Conservation (phyloP, 2,329 filamentous ascomycete genomes). For the Emericellopsis cladophorae region DNA sequence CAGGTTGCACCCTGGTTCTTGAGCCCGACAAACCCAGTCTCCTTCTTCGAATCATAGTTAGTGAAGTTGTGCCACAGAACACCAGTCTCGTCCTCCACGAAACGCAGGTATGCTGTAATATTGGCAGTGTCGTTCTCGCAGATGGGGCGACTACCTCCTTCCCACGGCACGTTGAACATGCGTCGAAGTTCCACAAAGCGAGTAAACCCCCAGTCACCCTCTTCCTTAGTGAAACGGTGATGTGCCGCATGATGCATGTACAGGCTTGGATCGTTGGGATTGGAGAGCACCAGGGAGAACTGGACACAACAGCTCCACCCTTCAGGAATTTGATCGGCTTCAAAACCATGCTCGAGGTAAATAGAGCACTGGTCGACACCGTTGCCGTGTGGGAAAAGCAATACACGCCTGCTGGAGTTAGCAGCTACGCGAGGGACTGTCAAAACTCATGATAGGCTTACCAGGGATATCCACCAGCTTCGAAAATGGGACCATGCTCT, state of each 20-base stretch:
- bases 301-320: conserved; percentile 97
- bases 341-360: conserved; percentile 91
- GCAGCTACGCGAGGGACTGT: neutral
- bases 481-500: conserved; percentile 78
- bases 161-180: conserved; percentile 71
- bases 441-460: conserved; percentile 18
- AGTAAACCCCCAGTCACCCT: conserved; percentile 99
- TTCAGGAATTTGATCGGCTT: conserved; percentile 61
- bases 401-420: conserved; percentile 56
- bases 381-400: conserved; percentile 93
- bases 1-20: conserved; percentile 94
- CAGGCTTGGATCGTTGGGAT: conserved; percentile 80
- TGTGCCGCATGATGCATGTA: conserved; percentile 74
- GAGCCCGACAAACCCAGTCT: conserved; percentile 91
- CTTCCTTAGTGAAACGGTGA: conserved; percentile 90
- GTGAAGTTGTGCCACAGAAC: conserved; percentile 85
- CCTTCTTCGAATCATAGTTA: conserved; percentile 98
- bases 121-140: conserved; percentile 67
- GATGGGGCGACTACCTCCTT: conserved; percentile 54
- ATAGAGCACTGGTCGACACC: conserved; percentile 89
- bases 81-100: conserved; percentile 78
- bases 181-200: conserved; percentile 79
- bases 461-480: conserved; percentile 83
- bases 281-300: conserved; percentile 89
- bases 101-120: conserved; percentile 70